These are phyloP conservation scores for Withania somnifera DNA, from an alignment of 305 asterid species.

Conservation along the genomic window DNA sequence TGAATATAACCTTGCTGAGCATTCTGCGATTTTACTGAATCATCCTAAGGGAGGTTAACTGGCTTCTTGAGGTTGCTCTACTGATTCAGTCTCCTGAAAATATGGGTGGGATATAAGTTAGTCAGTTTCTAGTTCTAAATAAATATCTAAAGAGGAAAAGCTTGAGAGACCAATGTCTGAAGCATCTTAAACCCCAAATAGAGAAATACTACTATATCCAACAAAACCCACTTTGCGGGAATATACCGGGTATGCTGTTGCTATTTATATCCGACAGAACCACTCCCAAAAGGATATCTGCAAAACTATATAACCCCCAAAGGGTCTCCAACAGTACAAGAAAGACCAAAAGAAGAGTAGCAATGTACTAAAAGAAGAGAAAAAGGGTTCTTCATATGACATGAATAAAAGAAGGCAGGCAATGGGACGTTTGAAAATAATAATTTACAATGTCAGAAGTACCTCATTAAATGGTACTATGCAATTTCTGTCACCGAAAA, in stretches of 20 bases:
- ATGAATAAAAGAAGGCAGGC: background rate
- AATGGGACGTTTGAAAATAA: background rate
- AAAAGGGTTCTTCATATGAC: background rate
- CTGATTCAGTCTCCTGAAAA: constrained; percentile 26
- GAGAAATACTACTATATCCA: background rate
- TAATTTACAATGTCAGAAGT: background rate
- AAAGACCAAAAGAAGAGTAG: background rate
- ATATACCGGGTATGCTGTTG: too few species aligned
- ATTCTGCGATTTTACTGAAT: background rate
- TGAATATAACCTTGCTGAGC: background rate
- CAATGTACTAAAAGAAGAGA: background rate
- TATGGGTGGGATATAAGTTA: background rate
- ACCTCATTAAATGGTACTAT: background rate
- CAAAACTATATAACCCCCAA: background rate
- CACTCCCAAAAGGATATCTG: background rate
- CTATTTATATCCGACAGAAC: background rate
- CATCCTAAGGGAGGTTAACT: constrained; percentile 4
- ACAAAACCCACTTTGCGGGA: too few species aligned
- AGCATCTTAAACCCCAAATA: background rate
- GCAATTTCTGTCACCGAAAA: background rate
- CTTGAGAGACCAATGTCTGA: background rate
- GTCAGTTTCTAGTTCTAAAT: background rate
- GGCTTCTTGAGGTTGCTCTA: constrained; percentile 9
- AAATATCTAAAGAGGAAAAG: background rate
- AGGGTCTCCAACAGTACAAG: background rate